Evolutionary conservation across 108 stramenopile species (phyloP), one percentile per base, ranked within the genome.

Genomic region (Heterococcus sp.): DNA sequence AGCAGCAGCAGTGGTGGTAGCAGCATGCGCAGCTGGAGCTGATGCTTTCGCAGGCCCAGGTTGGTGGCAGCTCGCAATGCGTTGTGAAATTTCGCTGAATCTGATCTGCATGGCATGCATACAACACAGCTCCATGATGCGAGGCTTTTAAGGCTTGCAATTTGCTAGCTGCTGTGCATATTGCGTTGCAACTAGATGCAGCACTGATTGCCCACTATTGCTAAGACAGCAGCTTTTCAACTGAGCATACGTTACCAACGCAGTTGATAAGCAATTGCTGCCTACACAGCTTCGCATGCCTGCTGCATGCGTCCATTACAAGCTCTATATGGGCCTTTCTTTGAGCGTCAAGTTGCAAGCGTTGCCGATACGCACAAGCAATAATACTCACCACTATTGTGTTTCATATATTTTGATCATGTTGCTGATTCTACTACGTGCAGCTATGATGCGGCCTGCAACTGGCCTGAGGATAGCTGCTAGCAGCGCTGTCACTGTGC

Each of bases 401-500:
- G 46, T 21, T 21, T 58, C 14, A 8, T 58, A 8, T 21, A 58
- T 14, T 58, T 58, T 58, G 46, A 8, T 58, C 14, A 58, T 58
- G 8, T 8, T 21, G 8, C 21, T 21, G 21, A 21, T 8, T 21
- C 66, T 65, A 11, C 32, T 68, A 68, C 66, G 75, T 38, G 67
- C 75, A 21, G 66, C 66, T 35, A 33, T 37, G 36, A 31, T 64
- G 75, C 75, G 75, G 5, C 74, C 65, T 29, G 74, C 74, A 66
- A 46, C 65, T 5, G n/a, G 69, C 33, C 66, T 71, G 38, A 72
- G 68, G 66, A 40, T 80, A 2, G 71, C 71, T 32, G 72, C 73
- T 71, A 69, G 38, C 5, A 26, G 65, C 32, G 71, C 71, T 2
- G 34, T 32, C 32, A 80, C 68, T 2, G 70, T 80, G 34, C 79